Percentiles rank a stretch among this genome's conserved stretches.
phyloP scores from a whole-genome alignment of 108 stramenopile genomes.

The Skeletonema menzelii region DNA sequence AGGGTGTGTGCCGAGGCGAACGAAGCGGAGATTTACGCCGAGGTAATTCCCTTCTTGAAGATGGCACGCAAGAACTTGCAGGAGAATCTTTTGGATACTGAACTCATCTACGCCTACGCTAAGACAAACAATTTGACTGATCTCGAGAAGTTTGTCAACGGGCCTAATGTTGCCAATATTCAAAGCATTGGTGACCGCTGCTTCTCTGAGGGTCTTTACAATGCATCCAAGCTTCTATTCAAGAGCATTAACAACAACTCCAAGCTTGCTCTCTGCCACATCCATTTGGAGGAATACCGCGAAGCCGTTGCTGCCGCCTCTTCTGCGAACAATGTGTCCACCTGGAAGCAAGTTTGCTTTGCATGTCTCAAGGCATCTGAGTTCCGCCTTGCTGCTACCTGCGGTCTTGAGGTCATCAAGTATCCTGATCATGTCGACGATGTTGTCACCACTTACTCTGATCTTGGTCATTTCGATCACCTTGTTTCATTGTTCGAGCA shows the following conservation, averaged over 20 bases:
- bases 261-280: slow-evolving; percentile 98
- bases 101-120: slow-evolving; percentile 97
- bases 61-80: slow-evolving; percentile 99
- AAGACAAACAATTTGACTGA: slow-evolving; percentile 96
- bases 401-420: slow-evolving; percentile 98
- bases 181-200: slow-evolving; percentile 95
- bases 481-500: slow-evolving; percentile 98
- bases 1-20: slow-evolving; percentile 95
- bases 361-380: slow-evolving; percentile 96
- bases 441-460: slow-evolving; percentile 96
- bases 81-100: slow-evolving; percentile 97
- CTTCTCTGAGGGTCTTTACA: slow-evolving; percentile 95
- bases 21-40: slow-evolving; percentile 90
- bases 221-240: slow-evolving; percentile 97
- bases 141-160: slow-evolving; percentile 95
- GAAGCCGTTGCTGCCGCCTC: slow-evolving; percentile 99
- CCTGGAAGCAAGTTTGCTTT: slow-evolving; percentile 98
- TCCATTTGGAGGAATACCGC: slow-evolving; percentile 96
- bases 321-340: slow-evolving; percentile 98
- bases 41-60: slow-evolving; percentile 96
- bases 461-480: slow-evolving; percentile 94
- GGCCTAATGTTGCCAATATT: slow-evolving; percentile 99
- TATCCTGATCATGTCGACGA: slow-evolving; percentile 99
- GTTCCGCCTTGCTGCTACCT: slow-evolving; percentile 96
- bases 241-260: slow-evolving; percentile 99